phyloP scores from a whole-genome alignment of 495 filamentous ascomycete species.

The Hyphodiscus hymeniophilus region DNA sequence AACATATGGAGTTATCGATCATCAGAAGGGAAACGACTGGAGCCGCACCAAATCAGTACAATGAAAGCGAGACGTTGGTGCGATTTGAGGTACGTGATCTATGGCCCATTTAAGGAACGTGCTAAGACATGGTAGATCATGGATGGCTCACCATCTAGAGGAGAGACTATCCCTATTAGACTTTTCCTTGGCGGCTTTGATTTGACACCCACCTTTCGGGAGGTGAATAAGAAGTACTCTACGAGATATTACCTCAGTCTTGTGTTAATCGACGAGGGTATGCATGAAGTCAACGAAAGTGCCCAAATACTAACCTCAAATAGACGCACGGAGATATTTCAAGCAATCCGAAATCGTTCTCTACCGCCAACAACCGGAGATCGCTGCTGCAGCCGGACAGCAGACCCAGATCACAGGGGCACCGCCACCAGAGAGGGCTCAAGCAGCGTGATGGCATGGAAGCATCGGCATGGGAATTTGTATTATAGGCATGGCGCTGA shows the following conservation, averaged over 20 bases:
- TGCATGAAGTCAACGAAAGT: not conserved
- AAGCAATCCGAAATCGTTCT: constrained; percentile 99
- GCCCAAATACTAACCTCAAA: not conserved
- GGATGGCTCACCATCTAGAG: constrained; percentile 94
- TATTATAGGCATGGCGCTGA: constrained; percentile 13
- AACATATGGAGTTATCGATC: constrained; percentile 99
- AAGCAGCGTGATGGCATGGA: constrained; percentile 4
- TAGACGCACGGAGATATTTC: constrained; percentile 95
- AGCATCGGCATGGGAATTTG: constrained; percentile 10
- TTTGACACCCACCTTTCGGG: constrained; percentile 94
- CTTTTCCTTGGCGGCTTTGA: constrained; percentile 98
- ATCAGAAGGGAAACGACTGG: constrained; percentile 96
- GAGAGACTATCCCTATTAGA: constrained; percentile 97
- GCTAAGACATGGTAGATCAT: constrained; percentile 63
- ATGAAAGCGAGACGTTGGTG: constrained; percentile 97
- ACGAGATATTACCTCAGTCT: constrained; percentile 96
- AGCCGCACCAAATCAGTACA: constrained; percentile 99
- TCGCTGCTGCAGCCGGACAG: constrained; percentile 27
- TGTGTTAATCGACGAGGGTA: constrained; percentile 94
- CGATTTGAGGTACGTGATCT: constrained; percentile 73
- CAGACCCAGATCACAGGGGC: constrained; percentile 23
- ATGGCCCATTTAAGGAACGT: not conserved
- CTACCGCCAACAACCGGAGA: constrained; percentile 84
- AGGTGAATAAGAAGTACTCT: constrained; percentile 99
- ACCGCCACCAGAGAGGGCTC: constrained; percentile 22